Base-by-base conservation (phyloP, 2,329 filamentous ascomycete genomes). In the Penicillium hesseltinei region DNA sequence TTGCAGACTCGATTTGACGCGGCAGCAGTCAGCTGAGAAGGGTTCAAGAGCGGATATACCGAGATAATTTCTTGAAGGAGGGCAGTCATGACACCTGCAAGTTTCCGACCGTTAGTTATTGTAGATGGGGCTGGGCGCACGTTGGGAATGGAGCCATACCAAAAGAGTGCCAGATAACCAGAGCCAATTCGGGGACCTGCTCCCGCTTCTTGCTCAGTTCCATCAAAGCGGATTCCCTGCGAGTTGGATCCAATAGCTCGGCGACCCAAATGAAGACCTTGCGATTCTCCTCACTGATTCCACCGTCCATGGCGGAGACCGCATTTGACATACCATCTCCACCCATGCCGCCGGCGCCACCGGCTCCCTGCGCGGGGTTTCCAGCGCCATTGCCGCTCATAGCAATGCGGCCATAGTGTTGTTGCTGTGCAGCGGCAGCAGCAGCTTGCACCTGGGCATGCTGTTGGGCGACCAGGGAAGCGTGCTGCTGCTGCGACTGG, bases 151-250 rank as follows among this genome's bases (percentile, higher is more conserved):
- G 39, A 52, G 19, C 76, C 86, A 63, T 84, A 96, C 93, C 94
- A 71, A 97, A 97, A 4, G 93, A 97, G 76, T 99, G 94, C 94
- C 94, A 99, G 61, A 99, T 81, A 60, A 99, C 96, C 68, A 99
- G 81, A 46, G 94, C 94, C 58, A 99, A 81, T 79, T 99, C 94
- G 0, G 94, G 93, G 17, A 99, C 94, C 77, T 97, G 94, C 77
- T 99, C 94, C 56, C 94, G 83, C 84, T 99, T 99, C 82, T 99
- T 99, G 79, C 93, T 97, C 51, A 99, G 83, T 76, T 99, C 94
- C 70, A 99, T 83, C 54, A 99, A 82, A 49, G 94, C 94, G 5
- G 91, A 88, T 79, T 97, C 94, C 62, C 94, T 85, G 29, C 92
- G 92, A 67, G 84, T 87, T 63, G 92, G 90, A 73, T 92, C 93